Conservation (phyloP, 2,329 filamentous ascomycete species). For the Penicillium sp. region DNA sequence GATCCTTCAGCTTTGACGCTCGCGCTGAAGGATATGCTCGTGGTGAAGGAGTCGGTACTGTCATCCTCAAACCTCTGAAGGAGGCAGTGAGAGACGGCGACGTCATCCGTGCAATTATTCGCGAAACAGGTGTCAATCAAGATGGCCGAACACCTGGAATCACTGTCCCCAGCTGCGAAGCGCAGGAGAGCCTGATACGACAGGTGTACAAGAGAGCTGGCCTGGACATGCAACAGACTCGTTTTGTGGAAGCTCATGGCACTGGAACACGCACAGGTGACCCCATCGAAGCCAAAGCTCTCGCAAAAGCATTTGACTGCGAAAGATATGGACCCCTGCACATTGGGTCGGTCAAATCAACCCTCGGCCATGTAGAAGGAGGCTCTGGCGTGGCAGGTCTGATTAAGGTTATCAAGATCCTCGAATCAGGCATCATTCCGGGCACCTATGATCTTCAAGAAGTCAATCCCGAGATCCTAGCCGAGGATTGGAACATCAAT, state of each 20-base stretch:
- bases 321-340: constrained; percentile 26
- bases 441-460: constrained; percentile 49
- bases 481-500: constrained; percentile 38
- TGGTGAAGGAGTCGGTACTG: constrained; percentile 40
- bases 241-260: constrained; percentile 36
- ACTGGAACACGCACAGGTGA: constrained; percentile 41
- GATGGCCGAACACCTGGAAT: constrained; percentile 49
- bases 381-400: constrained; percentile 33
- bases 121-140: constrained; percentile 31
- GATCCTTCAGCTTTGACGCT: constrained; percentile 36
- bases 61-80: constrained; percentile 35
- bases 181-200: constrained; percentile 41
- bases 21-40: constrained; percentile 40
- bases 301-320: constrained; percentile 31
- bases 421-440: constrained; percentile 51
- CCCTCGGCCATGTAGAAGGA: constrained; percentile 35
- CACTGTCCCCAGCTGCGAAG: constrained; percentile 45
- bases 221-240: constrained; percentile 24
- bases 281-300: constrained; percentile 35
- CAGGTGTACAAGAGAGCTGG: constrained; percentile 37
- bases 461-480: constrained; percentile 42
- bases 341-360: constrained; percentile 31
- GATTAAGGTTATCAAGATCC: constrained; percentile 49
- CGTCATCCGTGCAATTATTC: constrained; percentile 39
- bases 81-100: constrained; percentile 39